Evolutionary conservation across 164 flowering plant genomes (phyloP).

Genomic region (Vitis rotundifolia): DNA sequence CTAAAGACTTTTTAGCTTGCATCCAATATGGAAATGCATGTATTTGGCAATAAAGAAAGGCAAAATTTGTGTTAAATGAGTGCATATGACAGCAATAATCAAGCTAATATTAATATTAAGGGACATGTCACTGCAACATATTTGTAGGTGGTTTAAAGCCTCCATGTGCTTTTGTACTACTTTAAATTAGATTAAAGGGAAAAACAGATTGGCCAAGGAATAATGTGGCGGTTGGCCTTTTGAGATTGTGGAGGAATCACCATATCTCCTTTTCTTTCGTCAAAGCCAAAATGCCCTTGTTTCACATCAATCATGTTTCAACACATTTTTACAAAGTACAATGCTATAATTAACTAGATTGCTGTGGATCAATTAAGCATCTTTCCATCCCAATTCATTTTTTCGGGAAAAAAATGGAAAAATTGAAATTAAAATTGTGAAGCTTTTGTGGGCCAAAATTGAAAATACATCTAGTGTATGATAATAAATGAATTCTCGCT

Average conservation of each 20-base stretch:
- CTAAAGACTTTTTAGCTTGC: too few relatives aligned
- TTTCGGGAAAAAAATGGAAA: too few relatives aligned
- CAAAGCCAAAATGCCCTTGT: not conserved
- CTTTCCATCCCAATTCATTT: too few relatives aligned
- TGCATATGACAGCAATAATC: constrained; percentile 7
- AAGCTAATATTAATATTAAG: not conserved
- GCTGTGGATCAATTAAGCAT: too few relatives aligned
- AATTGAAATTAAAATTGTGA: too few relatives aligned
- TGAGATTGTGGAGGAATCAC: not conserved
- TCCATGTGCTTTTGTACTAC: constrained; percentile 15
- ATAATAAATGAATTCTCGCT: too few relatives aligned
- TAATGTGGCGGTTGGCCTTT: not conserved
- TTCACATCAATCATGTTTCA: not conserved
- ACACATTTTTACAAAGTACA: too few relatives aligned
- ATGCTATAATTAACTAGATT: too few relatives aligned
- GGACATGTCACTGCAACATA: constrained; percentile 4
- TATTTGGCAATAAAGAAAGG: too few relatives aligned
- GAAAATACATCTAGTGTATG: too few relatives aligned
- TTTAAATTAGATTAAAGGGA: not conserved
- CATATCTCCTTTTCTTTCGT: not conserved
- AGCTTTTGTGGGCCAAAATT: too few relatives aligned
- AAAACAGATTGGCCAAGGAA: not conserved
- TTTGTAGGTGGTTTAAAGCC: constrained; percentile 3
- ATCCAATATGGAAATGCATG: too few relatives aligned
- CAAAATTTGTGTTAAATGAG: not conserved